phyloP scores from a whole-genome alignment of 75 land plant species.

The Gnetum montanum region DNA sequence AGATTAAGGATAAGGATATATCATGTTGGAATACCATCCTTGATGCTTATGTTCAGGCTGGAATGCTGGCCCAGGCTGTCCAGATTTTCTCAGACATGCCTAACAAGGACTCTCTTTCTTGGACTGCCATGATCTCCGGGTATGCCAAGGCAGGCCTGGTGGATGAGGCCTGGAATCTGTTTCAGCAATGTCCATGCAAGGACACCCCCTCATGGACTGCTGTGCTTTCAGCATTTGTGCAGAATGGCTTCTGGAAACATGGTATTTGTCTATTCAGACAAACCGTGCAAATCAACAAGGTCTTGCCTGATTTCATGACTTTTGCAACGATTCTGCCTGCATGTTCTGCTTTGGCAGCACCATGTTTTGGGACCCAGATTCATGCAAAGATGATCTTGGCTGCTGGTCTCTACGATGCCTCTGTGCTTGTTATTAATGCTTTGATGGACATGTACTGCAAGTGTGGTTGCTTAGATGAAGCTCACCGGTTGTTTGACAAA shows the following conservation, averaged over 20 bases:
- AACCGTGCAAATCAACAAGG: no score
- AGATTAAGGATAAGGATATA: no score
- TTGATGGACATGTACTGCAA: constrained; percentile 10
- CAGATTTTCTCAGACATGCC: background rate
- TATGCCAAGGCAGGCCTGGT: background rate
- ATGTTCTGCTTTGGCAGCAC: no score
- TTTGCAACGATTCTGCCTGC: no score
- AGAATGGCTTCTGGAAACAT: constrained; percentile 4
- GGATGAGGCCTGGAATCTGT: background rate
- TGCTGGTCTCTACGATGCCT: background rate
- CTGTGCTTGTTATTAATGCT: constrained; percentile 3
- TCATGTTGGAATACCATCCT: no score
- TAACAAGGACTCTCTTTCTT: background rate
- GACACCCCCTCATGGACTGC: background rate
- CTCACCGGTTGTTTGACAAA: constrained; percentile 1
- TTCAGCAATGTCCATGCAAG: background rate
- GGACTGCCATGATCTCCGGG: constrained; percentile 4
- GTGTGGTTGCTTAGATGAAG: constrained; percentile 3
- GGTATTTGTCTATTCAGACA: no score
- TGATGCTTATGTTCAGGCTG: no score
- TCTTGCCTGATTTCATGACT: no score
- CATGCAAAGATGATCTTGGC: background rate
- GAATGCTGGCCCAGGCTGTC: no score
- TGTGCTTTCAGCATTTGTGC: background rate
- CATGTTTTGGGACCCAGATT: no score